Evolutionary conservation across 1,284 basidiomycete species (phyloP).

Genomic region (Heterobasidion parviporum): DNA sequence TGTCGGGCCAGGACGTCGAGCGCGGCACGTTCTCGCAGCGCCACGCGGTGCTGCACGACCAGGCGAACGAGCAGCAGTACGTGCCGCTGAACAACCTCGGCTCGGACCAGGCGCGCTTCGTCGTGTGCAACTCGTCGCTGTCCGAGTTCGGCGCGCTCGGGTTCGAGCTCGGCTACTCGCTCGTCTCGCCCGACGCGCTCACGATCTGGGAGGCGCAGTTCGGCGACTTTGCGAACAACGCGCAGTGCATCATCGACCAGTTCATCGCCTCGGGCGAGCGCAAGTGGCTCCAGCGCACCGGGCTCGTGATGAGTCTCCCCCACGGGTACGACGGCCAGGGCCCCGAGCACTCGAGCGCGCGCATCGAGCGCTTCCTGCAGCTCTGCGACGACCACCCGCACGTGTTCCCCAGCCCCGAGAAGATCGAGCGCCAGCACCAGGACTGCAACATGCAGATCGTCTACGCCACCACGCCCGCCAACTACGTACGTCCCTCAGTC

Average conservation of each 20-base stretch:
- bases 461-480: conserved; percentile 92
- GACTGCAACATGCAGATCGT: conserved; percentile 99
- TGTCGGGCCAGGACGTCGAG: conserved; percentile 98
- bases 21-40: conserved; percentile 99
- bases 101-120: conserved; percentile 84
- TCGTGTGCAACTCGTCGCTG: conserved; percentile 94
- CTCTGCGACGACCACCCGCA: conserved; percentile 97
- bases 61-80: conserved; percentile 87
- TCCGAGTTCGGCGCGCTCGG: conserved; percentile 95
- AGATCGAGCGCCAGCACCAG: conserved; percentile 93
- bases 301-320: conserved; percentile 87
- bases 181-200: conserved; percentile 90
- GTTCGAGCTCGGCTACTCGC: conserved; percentile 98
- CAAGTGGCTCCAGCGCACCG: conserved; percentile 96
- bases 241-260: conserved; percentile 98
- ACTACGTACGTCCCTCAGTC: conserved; percentile 53
- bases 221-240: conserved; percentile 96
- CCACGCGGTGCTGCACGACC: conserved; percentile 96
- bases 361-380: conserved; percentile 96
- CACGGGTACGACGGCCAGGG: conserved; percentile 99
- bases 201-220: conserved; percentile 99
- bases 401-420: conserved; percentile 82
- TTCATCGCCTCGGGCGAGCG: conserved; percentile 97
- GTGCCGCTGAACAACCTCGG: conserved; percentile 86
- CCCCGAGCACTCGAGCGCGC: conserved; percentile 95